Base-by-base conservation (phyloP, 345 rosid species). In the Ceriops decandra region DNA sequence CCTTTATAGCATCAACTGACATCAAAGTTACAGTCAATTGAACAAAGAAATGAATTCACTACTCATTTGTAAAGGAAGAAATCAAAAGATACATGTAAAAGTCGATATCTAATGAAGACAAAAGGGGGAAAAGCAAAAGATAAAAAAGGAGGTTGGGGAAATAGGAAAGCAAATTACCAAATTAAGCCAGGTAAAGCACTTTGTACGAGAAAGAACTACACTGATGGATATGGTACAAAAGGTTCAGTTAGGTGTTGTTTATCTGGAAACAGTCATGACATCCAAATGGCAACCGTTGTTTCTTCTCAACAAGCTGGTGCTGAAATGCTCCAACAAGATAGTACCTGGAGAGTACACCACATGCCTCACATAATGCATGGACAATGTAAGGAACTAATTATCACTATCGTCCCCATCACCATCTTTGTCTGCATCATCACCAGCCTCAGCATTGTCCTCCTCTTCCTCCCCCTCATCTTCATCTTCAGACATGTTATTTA, bases 401-500 rank as follows among this genome's bases (percentile, higher is more conserved):
- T 83, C 87, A 65, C 70, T 76, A 28, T 77, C 78, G 65, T 80
- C 82, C 21, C 71, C 83, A 32, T 81, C 87, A 59, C 69, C 79
- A 53, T 74, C 89, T 63, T 70, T 81, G 61, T 74, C 89, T 54
- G 74, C 87, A 16, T 64, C 85, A 59, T 77, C 78, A 63, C 71
- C 83, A 9, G 62, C 84, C 64, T 82, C 86, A 0, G 70, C 81
- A 74, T 78, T 78, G 17, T 80, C 90, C 7, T 82, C 91, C 11
- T 70, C 87, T n/a, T 85, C 85, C 28, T 84, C 93, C 6, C 60
- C 90, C 22, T 79, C 90, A 21, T 89, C 92, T 22, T 92, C 98
- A 9, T 85, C 95, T 63, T 95, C 98, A 19, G 92, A 79, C 99
- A 95, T 91, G 76, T 80, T 85, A 74, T 85, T 95, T 69, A 95